Evolutionary conservation across 345 rosid genomes (phyloP).

Genomic region (Alliaria petiolata): DNA sequence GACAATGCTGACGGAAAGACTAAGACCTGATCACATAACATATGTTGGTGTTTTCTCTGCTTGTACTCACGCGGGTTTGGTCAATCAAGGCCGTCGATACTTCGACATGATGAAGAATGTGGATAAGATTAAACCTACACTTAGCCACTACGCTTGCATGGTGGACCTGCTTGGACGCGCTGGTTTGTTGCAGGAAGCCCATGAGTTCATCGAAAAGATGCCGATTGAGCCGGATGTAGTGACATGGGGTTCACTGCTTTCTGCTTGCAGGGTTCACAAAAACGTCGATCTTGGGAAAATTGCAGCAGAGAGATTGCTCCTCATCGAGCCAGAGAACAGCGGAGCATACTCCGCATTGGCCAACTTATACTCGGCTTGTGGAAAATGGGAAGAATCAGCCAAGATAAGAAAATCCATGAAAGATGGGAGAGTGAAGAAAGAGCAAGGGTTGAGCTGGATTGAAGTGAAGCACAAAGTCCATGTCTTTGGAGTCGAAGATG

Average conservation of each 20-base stretch:
- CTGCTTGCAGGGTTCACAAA: slow-evolving; percentile 76
- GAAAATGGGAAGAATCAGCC: slow-evolving; percentile 83
- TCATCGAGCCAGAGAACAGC: slow-evolving; percentile 73
- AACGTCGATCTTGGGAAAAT: slow-evolving; percentile 64
- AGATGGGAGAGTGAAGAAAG: slow-evolving; percentile 77
- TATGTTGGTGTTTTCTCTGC: slow-evolving; percentile 91
- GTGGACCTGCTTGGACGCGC: slow-evolving; percentile 84
- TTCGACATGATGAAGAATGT: slow-evolving; percentile 53
- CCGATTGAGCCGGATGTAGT: slow-evolving; percentile 75
- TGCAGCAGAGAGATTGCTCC: slow-evolving; percentile 69
- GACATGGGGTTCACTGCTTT: slow-evolving; percentile 87
- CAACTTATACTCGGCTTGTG: slow-evolving; percentile 73
- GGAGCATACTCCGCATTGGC: slow-evolving; percentile 90
- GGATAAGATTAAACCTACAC: slow-evolving; percentile 71
- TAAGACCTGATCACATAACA: slow-evolving; percentile 87
- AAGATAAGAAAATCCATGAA: slow-evolving; percentile 75
- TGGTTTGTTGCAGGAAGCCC: slow-evolving; percentile 70
- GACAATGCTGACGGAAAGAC: slow-evolving; percentile 49
- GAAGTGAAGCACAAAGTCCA: slow-evolving; percentile 63
- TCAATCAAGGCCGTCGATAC: slow-evolving; percentile 55
- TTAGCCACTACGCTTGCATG: slow-evolving; percentile 85
- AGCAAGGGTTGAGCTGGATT: slow-evolving; percentile 87
- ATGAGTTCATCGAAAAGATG: slow-evolving; percentile 57
- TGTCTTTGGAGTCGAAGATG: slow-evolving; percentile 79
- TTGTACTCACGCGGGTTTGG: slow-evolving; percentile 80